Conservation (phyloP, 306 rosid species). For the Potentilla sterilis region DNA sequence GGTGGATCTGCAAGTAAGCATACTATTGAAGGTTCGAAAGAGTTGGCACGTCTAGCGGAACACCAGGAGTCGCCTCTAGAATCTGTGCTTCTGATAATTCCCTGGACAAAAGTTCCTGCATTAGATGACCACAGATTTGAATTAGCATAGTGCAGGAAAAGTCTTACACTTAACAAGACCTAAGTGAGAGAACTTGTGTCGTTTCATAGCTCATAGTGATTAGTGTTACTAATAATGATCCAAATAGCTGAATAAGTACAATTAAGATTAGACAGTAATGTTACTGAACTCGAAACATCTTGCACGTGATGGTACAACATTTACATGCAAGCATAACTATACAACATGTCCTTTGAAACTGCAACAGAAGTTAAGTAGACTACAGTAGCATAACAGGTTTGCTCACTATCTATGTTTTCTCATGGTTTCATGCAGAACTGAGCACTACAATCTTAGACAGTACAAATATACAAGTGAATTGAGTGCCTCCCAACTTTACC, state of each 20-base stretch:
- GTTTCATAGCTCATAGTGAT: background rate
- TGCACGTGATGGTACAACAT: no score
- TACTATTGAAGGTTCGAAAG: slow-evolving; percentile 24
- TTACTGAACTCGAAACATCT: background rate
- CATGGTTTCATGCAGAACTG: background rate
- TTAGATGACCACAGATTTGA: slow-evolving; percentile 25
- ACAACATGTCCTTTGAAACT: no score
- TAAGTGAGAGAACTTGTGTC: background rate
- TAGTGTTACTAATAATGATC: background rate
- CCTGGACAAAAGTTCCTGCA: slow-evolving; percentile 75
- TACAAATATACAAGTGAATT: background rate
- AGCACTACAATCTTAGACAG: background rate
- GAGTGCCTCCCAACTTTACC: background rate
- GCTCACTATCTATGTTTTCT: background rate
- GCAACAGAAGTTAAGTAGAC: background rate
- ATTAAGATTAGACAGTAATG: background rate
- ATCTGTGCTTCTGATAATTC: slow-evolving; percentile 63
- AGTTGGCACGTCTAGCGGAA: slow-evolving; percentile 51
- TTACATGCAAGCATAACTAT: no score
- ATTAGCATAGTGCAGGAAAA: slow-evolving; percentile 11
- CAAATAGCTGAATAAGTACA: background rate
- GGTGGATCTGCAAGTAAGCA: background rate
- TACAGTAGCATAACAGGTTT: background rate
- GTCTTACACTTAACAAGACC: background rate
- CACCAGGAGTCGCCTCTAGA: slow-evolving; percentile 65